Evolutionary conservation across 768 basidiomycete species (phyloP).

Genomic region (Tylopilus rubrobrunneus): DNA sequence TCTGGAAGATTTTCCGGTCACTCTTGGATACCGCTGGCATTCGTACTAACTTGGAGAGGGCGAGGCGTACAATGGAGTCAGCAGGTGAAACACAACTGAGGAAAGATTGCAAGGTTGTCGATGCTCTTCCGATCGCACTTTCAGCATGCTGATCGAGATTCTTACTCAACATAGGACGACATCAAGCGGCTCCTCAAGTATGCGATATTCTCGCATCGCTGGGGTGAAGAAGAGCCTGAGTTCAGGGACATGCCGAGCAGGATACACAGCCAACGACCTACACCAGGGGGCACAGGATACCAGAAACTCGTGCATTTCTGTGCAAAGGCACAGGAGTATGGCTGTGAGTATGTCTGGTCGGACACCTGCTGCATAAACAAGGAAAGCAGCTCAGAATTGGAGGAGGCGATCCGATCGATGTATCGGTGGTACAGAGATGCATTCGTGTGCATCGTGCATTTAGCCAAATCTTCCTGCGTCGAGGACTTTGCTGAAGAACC

Average conservation of each 20-base stretch:
- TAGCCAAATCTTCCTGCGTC: constrained; percentile 4
- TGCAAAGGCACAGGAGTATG: constrained; percentile 10
- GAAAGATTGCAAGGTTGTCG: constrained; percentile 2
- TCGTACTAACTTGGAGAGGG: background rate
- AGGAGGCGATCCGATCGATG: constrained; percentile 14
- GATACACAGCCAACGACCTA: background rate
- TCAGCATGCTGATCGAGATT: background rate
- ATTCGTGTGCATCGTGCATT: constrained; percentile 11
- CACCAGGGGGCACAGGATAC: constrained; percentile 1
- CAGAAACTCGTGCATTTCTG: constrained; percentile 14
- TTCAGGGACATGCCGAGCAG: constrained; percentile 13
- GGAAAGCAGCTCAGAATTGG: constrained; percentile 9
- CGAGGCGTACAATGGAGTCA: background rate
- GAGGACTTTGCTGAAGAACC: constrained; percentile 1
- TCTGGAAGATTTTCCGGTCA: constrained; percentile 4
- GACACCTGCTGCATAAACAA: constrained; percentile 22
- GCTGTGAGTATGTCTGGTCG: constrained; percentile 19
- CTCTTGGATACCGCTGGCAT: background rate
- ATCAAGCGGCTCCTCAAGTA: constrained; percentile 10
- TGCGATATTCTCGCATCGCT: constrained; percentile 19
- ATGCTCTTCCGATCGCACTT: background rate
- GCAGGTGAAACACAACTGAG: background rate
- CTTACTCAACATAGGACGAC: background rate
- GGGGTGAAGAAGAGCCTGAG: constrained; percentile 14
- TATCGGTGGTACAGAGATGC: constrained; percentile 14